These are phyloP conservation scores for Paraconiothyrium sp. DNA, from an alignment of 2,329 filamentous ascomycete species.

Conservation along the genomic window DNA sequence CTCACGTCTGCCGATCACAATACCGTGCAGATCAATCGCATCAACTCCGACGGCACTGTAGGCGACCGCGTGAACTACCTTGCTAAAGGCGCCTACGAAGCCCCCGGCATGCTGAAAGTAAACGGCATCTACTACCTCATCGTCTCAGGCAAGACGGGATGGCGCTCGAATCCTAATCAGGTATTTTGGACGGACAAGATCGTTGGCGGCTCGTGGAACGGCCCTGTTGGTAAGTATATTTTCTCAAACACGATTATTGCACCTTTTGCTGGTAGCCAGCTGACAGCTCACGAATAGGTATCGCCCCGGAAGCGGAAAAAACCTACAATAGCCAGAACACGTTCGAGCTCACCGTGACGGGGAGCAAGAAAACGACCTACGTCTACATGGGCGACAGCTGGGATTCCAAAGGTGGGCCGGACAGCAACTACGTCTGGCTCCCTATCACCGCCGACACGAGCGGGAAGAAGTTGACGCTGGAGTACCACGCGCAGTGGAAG, in stretches of 20 bases:
- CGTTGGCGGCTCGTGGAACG: slow-evolving; percentile 65
- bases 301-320: slow-evolving; percentile 61
- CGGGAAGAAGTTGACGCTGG: slow-evolving; percentile 45
- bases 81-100: slow-evolving; percentile 62
- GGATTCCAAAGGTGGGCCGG: slow-evolving; percentile 48
- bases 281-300: slow-evolving; percentile 56
- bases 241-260: background rate
- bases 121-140: slow-evolving; percentile 69
- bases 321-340: slow-evolving; percentile 68
- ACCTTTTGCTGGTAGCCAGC: background rate
- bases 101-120: slow-evolving; percentile 68
- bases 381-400: slow-evolving; percentile 75
- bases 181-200: slow-evolving; percentile 65
- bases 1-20: slow-evolving; percentile 55
- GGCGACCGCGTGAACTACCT: slow-evolving; percentile 48
- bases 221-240: slow-evolving; percentile 17
- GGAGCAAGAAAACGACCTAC: slow-evolving; percentile 42
- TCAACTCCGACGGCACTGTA: slow-evolving; percentile 50
- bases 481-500: slow-evolving; percentile 55
- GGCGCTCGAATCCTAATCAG: slow-evolving; percentile 68
- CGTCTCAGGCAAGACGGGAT: slow-evolving; percentile 56
- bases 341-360: slow-evolving; percentile 59
- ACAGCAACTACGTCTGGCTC: slow-evolving; percentile 55
- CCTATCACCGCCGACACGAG: slow-evolving; percentile 49
- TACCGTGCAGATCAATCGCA: slow-evolving; percentile 52